These are phyloP conservation scores for Bryoglossum gracile DNA, from an alignment of 495 filamentous ascomycete species.

Conservation along the genomic window DNA sequence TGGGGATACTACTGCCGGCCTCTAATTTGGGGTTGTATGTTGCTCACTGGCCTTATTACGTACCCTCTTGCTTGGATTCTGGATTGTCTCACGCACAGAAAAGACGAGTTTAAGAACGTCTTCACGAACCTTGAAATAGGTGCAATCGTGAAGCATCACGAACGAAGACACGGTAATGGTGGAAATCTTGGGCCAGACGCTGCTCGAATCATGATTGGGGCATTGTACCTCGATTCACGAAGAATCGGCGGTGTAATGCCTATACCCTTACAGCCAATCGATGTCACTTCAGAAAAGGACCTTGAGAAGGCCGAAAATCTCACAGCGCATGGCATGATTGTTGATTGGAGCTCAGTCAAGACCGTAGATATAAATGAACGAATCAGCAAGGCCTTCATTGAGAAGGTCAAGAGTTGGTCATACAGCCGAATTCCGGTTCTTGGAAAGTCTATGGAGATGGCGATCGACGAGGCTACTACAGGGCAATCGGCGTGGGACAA, in stretches of 20 bases:
- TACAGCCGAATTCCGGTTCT: constrained; percentile 23
- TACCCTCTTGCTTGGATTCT: constrained; percentile 19
- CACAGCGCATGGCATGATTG: constrained; percentile 5
- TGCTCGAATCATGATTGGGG: constrained; percentile 16
- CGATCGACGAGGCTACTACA: not conserved
- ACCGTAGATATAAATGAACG: constrained; percentile 16
- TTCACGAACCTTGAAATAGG: constrained; percentile 15
- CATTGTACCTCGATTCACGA: constrained; percentile 12
- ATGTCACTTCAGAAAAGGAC: constrained; percentile 8
- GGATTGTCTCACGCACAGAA: not conserved
- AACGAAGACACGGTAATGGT: constrained; percentile 15
- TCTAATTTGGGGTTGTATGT: constrained; percentile 22
- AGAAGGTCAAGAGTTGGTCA: constrained; percentile 21
- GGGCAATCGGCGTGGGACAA: constrained; percentile 4
- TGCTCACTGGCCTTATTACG: constrained; percentile 11
- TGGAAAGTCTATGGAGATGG: constrained; percentile 2
- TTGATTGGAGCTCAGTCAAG: constrained; percentile 17
- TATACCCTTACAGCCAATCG: not conserved
- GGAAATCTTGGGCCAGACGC: constrained; percentile 15
- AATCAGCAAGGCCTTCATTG: constrained; percentile 15
- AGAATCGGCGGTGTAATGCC: constrained; percentile 10
- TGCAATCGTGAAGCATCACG: constrained; percentile 15
- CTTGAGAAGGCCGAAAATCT: constrained; percentile 17
- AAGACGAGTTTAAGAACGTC: constrained; percentile 3
- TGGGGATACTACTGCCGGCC: constrained; percentile 22